phyloP scores from a whole-genome alignment of 352 stramenopile species.

The Sclerospora graminicola region DNA sequence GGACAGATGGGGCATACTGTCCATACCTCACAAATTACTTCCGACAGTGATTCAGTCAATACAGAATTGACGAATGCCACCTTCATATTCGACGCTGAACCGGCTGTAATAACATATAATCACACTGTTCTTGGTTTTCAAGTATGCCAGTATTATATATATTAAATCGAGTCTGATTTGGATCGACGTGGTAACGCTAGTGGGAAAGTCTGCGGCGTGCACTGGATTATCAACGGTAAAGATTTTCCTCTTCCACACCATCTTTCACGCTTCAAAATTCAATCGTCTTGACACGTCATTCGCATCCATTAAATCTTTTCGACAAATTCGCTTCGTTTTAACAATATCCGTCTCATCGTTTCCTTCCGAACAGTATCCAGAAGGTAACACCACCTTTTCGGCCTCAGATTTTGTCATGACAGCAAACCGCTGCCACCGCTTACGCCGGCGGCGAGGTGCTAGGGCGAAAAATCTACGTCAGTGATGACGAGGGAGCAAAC shows the following conservation, averaged over 20 bases:
- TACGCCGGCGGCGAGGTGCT: conserved; percentile 9
- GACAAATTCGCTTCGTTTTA: conserved; percentile 3
- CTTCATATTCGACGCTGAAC: too few relatives aligned
- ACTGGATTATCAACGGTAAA: too few relatives aligned
- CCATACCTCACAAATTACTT: too few relatives aligned
- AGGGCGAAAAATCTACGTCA: conserved; percentile 9
- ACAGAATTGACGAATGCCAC: too few relatives aligned
- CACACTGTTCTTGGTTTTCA: too few relatives aligned
- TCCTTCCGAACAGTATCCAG: conserved; percentile 17
- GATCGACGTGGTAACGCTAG: too few relatives aligned
- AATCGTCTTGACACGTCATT: conserved; percentile 3
- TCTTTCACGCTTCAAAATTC: conserved; percentile 4
- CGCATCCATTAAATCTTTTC: conserved; percentile 3
- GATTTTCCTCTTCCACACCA: conserved; percentile 7
- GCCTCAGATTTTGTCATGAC: conserved; percentile 17
- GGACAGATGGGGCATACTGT: too few relatives aligned
- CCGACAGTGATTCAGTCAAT: too few relatives aligned
- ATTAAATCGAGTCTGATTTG: too few relatives aligned
- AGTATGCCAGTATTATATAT: too few relatives aligned
- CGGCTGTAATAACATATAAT: too few relatives aligned
- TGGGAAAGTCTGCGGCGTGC: too few relatives aligned
- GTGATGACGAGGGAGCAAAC: conserved; percentile 17
- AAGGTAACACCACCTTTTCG: conserved; percentile 37
- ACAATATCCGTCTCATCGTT: conserved; percentile 1
- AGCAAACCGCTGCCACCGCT: conserved; percentile 20